Evolutionary conservation across 148 eudicot genomes (phyloP).

Genomic region (Amaranthus cruentus): DNA sequence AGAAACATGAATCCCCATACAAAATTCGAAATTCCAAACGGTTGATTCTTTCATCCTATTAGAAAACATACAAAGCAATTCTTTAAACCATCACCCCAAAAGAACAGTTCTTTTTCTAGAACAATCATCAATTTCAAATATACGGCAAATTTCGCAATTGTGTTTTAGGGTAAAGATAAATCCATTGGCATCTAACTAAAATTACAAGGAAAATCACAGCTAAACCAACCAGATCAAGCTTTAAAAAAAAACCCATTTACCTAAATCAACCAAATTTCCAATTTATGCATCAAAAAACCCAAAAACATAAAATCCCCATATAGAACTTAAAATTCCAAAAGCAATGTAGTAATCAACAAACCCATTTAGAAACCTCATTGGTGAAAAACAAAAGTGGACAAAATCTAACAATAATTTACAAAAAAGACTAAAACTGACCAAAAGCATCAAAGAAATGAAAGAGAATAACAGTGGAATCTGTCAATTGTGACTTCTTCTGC

Average conservation of each 20-base stretch:
- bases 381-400: neutral
- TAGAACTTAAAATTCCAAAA: neutral
- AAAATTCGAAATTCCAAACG: no score
- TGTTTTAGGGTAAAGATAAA: no score
- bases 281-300: neutral
- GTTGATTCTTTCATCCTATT: no score
- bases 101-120: no score
- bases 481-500: neutral
- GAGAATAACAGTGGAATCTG: neutral
- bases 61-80: no score
- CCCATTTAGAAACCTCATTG: neutral
- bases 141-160: no score
- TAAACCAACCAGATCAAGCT: no score
- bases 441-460: slow-evolving; percentile 1
- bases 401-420: neutral
- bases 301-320: neutral
- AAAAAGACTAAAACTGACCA: neutral
- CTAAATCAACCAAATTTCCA: neutral
- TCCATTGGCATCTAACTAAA: no score
- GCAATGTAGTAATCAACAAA: neutral
- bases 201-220: no score
- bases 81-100: no score
- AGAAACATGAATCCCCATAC: no score
- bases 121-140: no score
- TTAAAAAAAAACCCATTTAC: slow-evolving; percentile 4